phyloP scores from a whole-genome alignment of 352 stramenopile species.

The Halophytophthora polymorphica region DNA sequence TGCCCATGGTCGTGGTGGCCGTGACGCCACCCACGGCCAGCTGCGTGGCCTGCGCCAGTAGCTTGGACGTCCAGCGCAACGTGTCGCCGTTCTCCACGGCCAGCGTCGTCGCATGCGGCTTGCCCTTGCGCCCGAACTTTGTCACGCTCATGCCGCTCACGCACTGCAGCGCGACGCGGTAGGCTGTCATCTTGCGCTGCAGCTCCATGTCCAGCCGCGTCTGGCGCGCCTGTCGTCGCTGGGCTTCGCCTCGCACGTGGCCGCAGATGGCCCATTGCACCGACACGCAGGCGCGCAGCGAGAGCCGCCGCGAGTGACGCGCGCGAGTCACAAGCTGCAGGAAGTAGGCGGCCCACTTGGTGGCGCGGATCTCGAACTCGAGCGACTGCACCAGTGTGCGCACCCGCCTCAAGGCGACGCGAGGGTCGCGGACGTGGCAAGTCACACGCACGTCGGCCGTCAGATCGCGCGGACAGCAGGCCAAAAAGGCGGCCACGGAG shows the following conservation, averaged over 20 bases:
- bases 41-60: slow-evolving; percentile 37
- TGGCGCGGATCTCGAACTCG: slow-evolving; percentile 74
- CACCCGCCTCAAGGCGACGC: slow-evolving; percentile 27
- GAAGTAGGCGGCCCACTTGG: slow-evolving; percentile 80
- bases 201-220: slow-evolving; percentile 49
- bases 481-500: slow-evolving; percentile 34
- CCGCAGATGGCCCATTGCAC: slow-evolving; percentile 67
- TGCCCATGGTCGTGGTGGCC: slow-evolving; percentile 36
- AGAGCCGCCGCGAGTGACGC: slow-evolving; percentile 25
- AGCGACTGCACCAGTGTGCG: slow-evolving; percentile 39
- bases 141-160: slow-evolving; percentile 64
- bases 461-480: slow-evolving; percentile 35
- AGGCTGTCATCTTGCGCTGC: slow-evolving; percentile 81
- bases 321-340: slow-evolving; percentile 50
- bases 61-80: slow-evolving; percentile 79
- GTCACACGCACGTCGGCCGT: slow-evolving; percentile 39
- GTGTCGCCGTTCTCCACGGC: slow-evolving; percentile 78
- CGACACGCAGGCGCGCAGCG: slow-evolving; percentile 35
- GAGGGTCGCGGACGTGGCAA: slow-evolving; percentile 33
- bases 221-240: slow-evolving; percentile 35
- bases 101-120: slow-evolving; percentile 67
- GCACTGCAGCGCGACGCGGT: slow-evolving; percentile 79
- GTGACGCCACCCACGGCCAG: slow-evolving; percentile 24
- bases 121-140: slow-evolving; percentile 82
- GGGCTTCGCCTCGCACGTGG: slow-evolving; percentile 46